Evolutionary conservation across 768 basidiomycete genomes (phyloP).

Genomic region (Leccinum ochraceum): DNA sequence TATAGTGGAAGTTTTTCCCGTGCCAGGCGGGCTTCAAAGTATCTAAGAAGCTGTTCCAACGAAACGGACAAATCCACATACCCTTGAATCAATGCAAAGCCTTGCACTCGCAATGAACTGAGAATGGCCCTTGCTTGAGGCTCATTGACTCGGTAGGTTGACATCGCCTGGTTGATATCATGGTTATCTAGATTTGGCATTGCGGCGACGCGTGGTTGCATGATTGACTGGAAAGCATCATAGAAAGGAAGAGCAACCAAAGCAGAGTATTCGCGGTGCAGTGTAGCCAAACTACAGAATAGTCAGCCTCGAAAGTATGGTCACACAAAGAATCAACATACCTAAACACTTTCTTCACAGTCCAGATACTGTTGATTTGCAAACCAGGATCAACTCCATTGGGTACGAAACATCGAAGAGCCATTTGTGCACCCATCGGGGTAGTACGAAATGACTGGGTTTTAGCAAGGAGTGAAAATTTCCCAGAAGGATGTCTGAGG

Average conservation of each 20-base stretch:
- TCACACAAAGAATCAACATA: conserved; percentile 29
- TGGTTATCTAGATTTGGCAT: conserved; percentile 43
- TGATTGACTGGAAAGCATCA: conserved; percentile 69
- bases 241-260: conserved; percentile 82
- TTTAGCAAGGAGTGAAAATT: conserved; percentile 70
- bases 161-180: conserved; percentile 69
- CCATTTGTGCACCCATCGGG: conserved; percentile 52
- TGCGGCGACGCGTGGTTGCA: conserved; percentile 62
- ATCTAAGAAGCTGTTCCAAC: conserved; percentile 1
- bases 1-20: conserved; percentile 98
- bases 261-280: conserved; percentile 91
- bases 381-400: conserved; percentile 58
- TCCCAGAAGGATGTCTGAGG: conserved; percentile 57
- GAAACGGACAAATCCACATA: conserved; percentile 36
- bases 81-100: conserved; percentile 96
- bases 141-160: conserved; percentile 76
- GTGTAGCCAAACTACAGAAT: conserved; percentile 72
- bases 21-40: conserved; percentile 83
- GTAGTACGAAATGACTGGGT: conserved; percentile 47
- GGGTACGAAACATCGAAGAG: conserved; percentile 54
- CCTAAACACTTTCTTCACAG: conserved; percentile 81
- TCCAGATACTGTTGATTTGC: conserved; percentile 67
- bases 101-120: conserved; percentile 65
- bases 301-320: conserved; percentile 7
- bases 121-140: conserved; percentile 92